Conservation (phyloP, 805 yeast genomes). For the Wickerhamiella musiphila region DNA sequence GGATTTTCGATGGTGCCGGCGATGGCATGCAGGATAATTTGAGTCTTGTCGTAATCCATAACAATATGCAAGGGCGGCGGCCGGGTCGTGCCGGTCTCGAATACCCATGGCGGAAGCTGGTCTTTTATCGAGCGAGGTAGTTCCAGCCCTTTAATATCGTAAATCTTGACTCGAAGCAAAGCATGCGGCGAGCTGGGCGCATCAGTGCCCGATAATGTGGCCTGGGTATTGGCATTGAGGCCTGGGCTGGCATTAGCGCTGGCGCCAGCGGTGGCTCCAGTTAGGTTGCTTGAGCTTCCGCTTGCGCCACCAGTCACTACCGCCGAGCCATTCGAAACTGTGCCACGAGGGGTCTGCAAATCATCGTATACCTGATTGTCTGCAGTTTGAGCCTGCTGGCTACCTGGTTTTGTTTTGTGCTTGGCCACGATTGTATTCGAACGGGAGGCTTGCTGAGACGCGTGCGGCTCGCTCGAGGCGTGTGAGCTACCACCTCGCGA, state of each 20-base stretch:
- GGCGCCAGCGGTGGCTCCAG: slow-evolving; percentile 1
- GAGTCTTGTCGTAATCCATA: slow-evolving; percentile 87
- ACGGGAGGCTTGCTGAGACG: not conserved
- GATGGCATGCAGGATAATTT: slow-evolving; percentile 72
- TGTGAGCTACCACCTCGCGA: slow-evolving; percentile 8
- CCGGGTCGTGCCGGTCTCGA: slow-evolving; percentile 27
- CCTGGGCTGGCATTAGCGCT: slow-evolving; percentile 1
- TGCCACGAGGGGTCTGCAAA: slow-evolving; percentile 17
- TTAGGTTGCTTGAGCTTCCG: not conserved
- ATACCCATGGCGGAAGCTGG: slow-evolving; percentile 14
- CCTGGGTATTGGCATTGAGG: not conserved
- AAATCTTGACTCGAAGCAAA: slow-evolving; percentile 39
- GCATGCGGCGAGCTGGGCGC: slow-evolving; percentile 9
- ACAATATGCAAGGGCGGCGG: slow-evolving; percentile 69
- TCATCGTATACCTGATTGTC: slow-evolving; percentile 3
- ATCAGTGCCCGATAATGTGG: slow-evolving; percentile 23
- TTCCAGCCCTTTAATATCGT: slow-evolving; percentile 12
- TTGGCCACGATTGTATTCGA: not conserved
- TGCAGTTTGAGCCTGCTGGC: not conserved
- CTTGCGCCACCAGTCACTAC: slow-evolving; percentile 11
- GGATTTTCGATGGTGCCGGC: slow-evolving; percentile 67
- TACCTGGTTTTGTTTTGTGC: not conserved
- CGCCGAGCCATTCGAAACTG: slow-evolving; percentile 16
- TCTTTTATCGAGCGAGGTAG: slow-evolving; percentile 32
- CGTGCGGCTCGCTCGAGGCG: not conserved